A percentile compares a stretch with the other conserved stretches of the same genome.
These are phyloP conservation scores for Crithidia sp. DNA, from an alignment of 208 protist genomes.

Conservation along the genomic window DNA sequence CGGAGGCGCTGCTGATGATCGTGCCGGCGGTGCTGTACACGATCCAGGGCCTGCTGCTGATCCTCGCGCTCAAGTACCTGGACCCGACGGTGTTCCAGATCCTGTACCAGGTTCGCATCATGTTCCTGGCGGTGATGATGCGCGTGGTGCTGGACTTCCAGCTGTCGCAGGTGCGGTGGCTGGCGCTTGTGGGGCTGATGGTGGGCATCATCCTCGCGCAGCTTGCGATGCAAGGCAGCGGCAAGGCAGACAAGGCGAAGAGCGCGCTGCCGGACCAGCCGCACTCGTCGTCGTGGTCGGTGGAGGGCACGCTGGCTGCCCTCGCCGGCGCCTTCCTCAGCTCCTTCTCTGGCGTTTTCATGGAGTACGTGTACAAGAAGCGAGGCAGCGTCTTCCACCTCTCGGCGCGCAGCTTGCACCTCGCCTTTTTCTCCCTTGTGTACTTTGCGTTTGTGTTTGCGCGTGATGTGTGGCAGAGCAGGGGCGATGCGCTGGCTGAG, in stretches of 20 bases:
- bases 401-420: conserved; percentile 43
- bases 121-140: conserved; percentile 60
- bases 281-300: conserved; percentile 10
- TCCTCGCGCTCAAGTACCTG: conserved; percentile 48
- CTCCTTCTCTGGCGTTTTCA: conserved; percentile 57
- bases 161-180: conserved; percentile 56
- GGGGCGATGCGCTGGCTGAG: neutral
- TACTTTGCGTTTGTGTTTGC: conserved; percentile 30
- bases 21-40: conserved; percentile 63
- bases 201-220: conserved; percentile 50
- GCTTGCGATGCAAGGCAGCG: conserved; percentile 26
- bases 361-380: conserved; percentile 69
- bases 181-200: conserved; percentile 44
- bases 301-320: conserved; percentile 42
- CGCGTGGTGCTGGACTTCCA: conserved; percentile 21
- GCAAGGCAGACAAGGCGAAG: neutral
- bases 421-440: conserved; percentile 44
- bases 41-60: conserved; percentile 58
- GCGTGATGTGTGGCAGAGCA: neutral
- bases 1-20: conserved; percentile 45
- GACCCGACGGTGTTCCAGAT: conserved; percentile 72
- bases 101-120: conserved; percentile 61
- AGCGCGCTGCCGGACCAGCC: no score
- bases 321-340: conserved; percentile 43
- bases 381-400: conserved; percentile 23